Base-by-base conservation (phyloP, 2,329 filamentous ascomycete species). In the Ploettnerulaceae sp. region DNA sequence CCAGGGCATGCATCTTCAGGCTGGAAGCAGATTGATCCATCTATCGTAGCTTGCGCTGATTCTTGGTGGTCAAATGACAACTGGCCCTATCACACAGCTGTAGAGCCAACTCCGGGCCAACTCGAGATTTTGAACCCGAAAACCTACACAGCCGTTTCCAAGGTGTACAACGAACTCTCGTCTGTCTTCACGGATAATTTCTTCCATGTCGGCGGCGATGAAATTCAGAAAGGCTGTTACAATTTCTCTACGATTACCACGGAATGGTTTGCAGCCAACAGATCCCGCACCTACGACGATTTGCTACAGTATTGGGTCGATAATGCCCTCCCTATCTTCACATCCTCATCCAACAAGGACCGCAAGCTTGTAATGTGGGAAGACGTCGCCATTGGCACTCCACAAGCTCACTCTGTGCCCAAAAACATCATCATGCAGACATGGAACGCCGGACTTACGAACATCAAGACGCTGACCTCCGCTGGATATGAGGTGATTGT, bases 201-300 rank as follows among this genome's bases (percentile, higher is more conserved):
- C 68, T 93, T 90, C 71, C 88, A 94, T 67, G 84, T 85, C 1
- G 89, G 89, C 28, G 89, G 88, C 47, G 89, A 95, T 60, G 89
- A 94, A 69, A 66, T 80, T 18, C 74, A 77, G 49, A 58, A 66
- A 21, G 69, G 70, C 53, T 80, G 76, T 66, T 79, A 76, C 67
- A 79, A 79, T 61, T 76, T 77, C 61, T 76, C 72, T 61, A 64
- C 64, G 17, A 61, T 69, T 11, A 71, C 73, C 28, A 67, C 64
- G 3, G 64, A 71, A 4, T 81, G 72, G 68, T 80, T 93, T 54
- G 89, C 90, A 65, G 75, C 74, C 53, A 84, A 89, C 58, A 76
- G 81, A 45, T 89, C 86, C 59, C 64, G 72, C 8, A 84, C 81
- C 28, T 87, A 84, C 63, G 69, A 79, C 46, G 70, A 74, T 1